Evolutionary conservation across 352 stramenopile species (phyloP), one percentile per base, ranked within the genome.

Genomic region (Blastocystis sp.): DNA sequence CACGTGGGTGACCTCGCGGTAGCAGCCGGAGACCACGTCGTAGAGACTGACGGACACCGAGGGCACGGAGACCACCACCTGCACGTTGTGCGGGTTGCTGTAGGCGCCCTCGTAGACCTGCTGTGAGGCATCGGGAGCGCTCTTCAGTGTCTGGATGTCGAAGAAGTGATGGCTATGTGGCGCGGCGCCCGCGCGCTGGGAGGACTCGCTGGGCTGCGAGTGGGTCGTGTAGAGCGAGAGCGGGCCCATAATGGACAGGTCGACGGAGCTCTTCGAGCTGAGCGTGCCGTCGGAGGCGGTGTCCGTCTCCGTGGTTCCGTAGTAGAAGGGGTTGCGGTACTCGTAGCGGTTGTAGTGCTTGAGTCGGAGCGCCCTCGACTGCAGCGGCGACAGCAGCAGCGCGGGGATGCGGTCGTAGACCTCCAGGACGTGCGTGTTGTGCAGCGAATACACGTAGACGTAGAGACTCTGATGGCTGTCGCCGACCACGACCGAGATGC

Each of bases 21-120:
- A 81, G 8, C 53, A 32, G 29, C 69, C 69, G 53, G 54, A 63
- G 1, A 63, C 40, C 36, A 64, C 56, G 34, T 81, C 69, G 40
- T 64, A 81, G n/a, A 81, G 14, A 61, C 69, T 81, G 40, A 81
- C 24, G 14, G 46, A 81, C 4, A 81, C 29, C 21, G 69, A 81
- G 11, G 69, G 69, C 16, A 81, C 29, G 6, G 29, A 14, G 4
- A 65, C 29, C 27, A 81, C 40, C 46, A 81, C 48, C 42, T 81
- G 69, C 1, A 81, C 8, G 36, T 81, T 81, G 44, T 27, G 14
- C 32, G 2, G 21, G 32, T 81, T 61, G 6, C 11, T 34, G 29
- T 81, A 81, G 21, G 69, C 11, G 42, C 40, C 24, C 0, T 81
- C 40, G 27, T 81, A 81, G 6, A 40, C n/a, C 29, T 63, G 48